Conservation (phyloP, 495 filamentous ascomycete genomes). For the Aspergillus avenaceus region DNA sequence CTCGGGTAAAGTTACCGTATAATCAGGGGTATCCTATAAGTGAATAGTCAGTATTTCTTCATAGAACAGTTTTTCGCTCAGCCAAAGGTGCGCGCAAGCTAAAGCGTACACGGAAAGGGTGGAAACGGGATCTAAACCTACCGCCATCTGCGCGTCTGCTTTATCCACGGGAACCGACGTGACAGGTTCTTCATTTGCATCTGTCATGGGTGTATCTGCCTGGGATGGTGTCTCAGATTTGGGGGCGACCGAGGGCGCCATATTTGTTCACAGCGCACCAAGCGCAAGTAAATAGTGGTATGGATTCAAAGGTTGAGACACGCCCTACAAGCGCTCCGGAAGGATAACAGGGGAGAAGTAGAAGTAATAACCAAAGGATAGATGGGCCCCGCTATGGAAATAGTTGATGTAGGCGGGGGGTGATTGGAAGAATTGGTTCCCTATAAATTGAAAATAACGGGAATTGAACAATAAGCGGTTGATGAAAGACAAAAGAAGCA, state of each 20-base stretch:
- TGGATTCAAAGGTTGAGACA: slow-evolving; percentile 1
- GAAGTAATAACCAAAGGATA: not conserved
- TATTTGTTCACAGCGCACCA: slow-evolving; percentile 34
- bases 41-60: not conserved
- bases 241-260: slow-evolving; percentile 57
- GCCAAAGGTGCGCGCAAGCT: not conserved
- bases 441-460: not conserved
- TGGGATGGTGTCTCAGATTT: slow-evolving; percentile 46
- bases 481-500: slow-evolving; percentile 16
- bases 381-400: not conserved
- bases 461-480: slow-evolving; percentile 4
- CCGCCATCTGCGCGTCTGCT: slow-evolving; percentile 41
- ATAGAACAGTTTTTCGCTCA: no score
- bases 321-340: not conserved
- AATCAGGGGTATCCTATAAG: slow-evolving; percentile 70
- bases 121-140: slow-evolving; percentile 22
- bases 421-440: not conserved
- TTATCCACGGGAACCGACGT: slow-evolving; percentile 40
- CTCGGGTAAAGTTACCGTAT: slow-evolving; percentile 49
- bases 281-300: slow-evolving; percentile 18
- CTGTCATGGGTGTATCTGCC: slow-evolving; percentile 54
- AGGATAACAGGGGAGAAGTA: not conserved
- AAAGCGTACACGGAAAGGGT: not conserved
- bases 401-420: not conserved
- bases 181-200: slow-evolving; percentile 52